Conservation (phyloP, 169 alveolate genomes). For the Plasmodium ovale region DNA sequence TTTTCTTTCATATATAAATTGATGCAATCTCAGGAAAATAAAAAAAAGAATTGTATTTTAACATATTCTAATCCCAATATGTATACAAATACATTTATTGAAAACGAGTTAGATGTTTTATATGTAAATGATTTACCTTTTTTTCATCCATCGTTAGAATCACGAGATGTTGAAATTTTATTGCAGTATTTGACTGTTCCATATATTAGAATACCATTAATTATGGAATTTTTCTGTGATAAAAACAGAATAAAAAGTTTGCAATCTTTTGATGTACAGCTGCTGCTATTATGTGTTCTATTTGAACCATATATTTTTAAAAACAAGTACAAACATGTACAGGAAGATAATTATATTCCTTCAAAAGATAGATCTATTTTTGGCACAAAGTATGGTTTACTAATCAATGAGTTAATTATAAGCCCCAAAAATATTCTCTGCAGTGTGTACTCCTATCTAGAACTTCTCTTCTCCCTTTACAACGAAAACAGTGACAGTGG, state of each 20-base stretch:
- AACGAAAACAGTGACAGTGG: conserved; percentile 29
- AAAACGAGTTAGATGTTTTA: conserved; percentile 87
- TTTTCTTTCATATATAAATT: conserved; percentile 68
- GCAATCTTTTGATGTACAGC: conserved; percentile 85
- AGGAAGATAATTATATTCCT: conserved; percentile 82
- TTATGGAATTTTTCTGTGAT: conserved; percentile 87
- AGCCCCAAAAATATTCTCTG: conserved; percentile 71
- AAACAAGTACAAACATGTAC: conserved; percentile 76
- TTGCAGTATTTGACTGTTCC: conserved; percentile 90
- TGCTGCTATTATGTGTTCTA: conserved; percentile 84
- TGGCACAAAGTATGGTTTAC: conserved; percentile 86
- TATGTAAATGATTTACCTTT: conserved; percentile 84
- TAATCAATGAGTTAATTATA: conserved; percentile 83
- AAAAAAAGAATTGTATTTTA: conserved; percentile 43
- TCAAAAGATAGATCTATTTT: conserved; percentile 79
- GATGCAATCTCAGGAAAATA: conserved; percentile 63
- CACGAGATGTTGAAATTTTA: conserved; percentile 86
- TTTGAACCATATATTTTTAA: conserved; percentile 88
- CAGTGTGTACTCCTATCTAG: conserved; percentile 59
- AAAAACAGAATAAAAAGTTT: conserved; percentile 83
- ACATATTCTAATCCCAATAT: conserved; percentile 75
- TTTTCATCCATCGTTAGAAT: conserved; percentile 83
- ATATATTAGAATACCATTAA: conserved; percentile 88
- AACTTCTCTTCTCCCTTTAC: conserved; percentile 52
- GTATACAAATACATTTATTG: conserved; percentile 72